Conservation (phyloP, 352 stramenopile genomes). For the Phytophthora pluvialis region DNA sequence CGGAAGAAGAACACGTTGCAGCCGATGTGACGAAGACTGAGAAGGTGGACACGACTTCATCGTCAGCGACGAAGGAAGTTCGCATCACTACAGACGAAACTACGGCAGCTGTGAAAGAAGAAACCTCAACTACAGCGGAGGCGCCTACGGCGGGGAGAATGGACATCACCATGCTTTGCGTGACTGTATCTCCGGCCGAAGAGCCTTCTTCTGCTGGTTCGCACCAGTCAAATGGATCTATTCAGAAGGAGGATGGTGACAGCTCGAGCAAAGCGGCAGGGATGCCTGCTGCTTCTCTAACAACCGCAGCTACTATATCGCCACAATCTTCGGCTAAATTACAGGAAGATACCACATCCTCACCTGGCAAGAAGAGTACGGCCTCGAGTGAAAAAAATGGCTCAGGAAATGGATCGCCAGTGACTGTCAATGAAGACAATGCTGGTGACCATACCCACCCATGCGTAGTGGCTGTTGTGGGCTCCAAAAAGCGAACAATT, state of each 20-base stretch:
- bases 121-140: background rate
- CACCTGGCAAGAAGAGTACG: background rate
- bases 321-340: background rate
- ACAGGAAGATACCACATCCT: background rate
- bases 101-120: constrained; percentile 24
- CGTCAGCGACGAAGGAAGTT: background rate
- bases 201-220: background rate
- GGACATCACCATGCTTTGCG: constrained; percentile 56
- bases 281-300: background rate
- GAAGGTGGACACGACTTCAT: constrained; percentile 8
- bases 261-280: background rate
- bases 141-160: constrained; percentile 38
- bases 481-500: constrained; percentile 66
- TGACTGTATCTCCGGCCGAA: constrained; percentile 31
- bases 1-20: constrained; percentile 6
- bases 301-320: background rate
- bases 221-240: constrained; percentile 18
- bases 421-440: constrained; percentile 36
- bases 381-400: constrained; percentile 1
- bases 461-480: constrained; percentile 27
- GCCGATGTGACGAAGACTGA: constrained; percentile 17
- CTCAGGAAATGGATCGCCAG: constrained; percentile 10
- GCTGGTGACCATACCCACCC: constrained; percentile 22
- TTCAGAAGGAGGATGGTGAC: background rate
- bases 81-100: background rate